Evolutionary conservation across 2,329 filamentous ascomycete genomes (phyloP), one percentile per base, ranked within the genome.

Genomic region (Diaporthe aspalathi): DNA sequence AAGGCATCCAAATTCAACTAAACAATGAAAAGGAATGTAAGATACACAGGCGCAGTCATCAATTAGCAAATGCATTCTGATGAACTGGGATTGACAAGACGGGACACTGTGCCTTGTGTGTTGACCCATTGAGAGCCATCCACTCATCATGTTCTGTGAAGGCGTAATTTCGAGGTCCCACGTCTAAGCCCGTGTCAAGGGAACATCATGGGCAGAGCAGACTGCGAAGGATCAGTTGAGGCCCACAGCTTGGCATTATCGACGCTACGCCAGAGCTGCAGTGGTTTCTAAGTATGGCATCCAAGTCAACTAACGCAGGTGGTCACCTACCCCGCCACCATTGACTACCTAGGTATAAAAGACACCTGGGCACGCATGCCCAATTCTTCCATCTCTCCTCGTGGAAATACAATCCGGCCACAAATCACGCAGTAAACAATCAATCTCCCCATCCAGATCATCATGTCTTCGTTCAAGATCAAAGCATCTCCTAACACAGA

Each of bases 401-500:
- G 11, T 14, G 20, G 11, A 9, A 17, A 5, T 12, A 12, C 43
- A 16, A 24, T 27, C 60, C 24, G 24, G 6, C 29, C 24, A 24
- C n/a, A 38, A 6, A 20, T 3, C 27, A 11, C 45, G 17, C 27
- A 14, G 17, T 9, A 47, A 35, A 5, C 57, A 3, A 35, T 6
- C 7, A 12, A 2, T 5, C 17, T 17, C 20, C 20, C 3, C 35
- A 45, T 11, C 14, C 11, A 12, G n/a, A n/a, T n/a, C 62, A 69
- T 7, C n/a, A 77, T 73, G 71, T 73, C 70, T 40, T 53, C 70
- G 38, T 89, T 91, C 78, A 84, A 80, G 20, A 84, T 93, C 75
- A 85, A 83, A 67, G 88, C 90, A 22, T 77, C 81, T 0, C 85
- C 91, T 0, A 85, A 85, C 40, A 94, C 92, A 45, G 93, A 95